Evolutionary conservation across 345 rosid genomes (phyloP).

Genomic region (Euphorbia tirucalli): DNA sequence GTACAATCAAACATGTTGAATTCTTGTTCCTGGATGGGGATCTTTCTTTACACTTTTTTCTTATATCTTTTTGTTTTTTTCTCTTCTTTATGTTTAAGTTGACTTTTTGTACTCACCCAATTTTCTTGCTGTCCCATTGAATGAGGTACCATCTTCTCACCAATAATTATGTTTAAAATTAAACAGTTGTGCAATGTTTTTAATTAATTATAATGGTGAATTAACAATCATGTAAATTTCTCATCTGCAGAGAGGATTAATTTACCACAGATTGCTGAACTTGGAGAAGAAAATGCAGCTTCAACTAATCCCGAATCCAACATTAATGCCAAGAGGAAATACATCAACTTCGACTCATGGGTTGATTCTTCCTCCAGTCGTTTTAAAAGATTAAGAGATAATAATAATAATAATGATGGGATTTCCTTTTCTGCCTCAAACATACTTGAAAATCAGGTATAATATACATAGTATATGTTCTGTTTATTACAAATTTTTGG

Average conservation of each 20-base stretch:
- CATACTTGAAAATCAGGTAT: too few relatives aligned
- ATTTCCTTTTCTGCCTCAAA: constrained; percentile 21
- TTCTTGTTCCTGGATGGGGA: too few relatives aligned
- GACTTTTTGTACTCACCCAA: constrained; percentile 14
- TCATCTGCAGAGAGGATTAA: constrained; percentile 29
- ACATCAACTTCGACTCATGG: constrained; percentile 32
- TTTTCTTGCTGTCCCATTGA: neutral
- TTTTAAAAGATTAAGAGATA: too few relatives aligned
- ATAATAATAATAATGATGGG: constrained; percentile 30
- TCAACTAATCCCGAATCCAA: constrained; percentile 15
- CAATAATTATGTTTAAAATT: neutral
- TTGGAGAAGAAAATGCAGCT: constrained; percentile 31
- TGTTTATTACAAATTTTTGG: too few relatives aligned
- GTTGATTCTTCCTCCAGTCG: constrained; percentile 32
- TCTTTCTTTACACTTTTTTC: neutral
- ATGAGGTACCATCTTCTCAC: neutral
- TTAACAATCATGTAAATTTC: constrained; percentile 30
- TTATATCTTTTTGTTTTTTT: neutral
- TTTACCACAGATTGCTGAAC: constrained; percentile 43
- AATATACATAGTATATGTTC: too few relatives aligned
- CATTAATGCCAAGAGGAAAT: too few relatives aligned
- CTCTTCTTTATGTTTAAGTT: neutral
- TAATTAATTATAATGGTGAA: constrained; percentile 14
- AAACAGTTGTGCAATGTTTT: neutral
- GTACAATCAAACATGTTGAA: too few relatives aligned